Evolutionary conservation across 78 protist species (phyloP).

Genomic region (Paratrimastix pyriformis): DNA sequence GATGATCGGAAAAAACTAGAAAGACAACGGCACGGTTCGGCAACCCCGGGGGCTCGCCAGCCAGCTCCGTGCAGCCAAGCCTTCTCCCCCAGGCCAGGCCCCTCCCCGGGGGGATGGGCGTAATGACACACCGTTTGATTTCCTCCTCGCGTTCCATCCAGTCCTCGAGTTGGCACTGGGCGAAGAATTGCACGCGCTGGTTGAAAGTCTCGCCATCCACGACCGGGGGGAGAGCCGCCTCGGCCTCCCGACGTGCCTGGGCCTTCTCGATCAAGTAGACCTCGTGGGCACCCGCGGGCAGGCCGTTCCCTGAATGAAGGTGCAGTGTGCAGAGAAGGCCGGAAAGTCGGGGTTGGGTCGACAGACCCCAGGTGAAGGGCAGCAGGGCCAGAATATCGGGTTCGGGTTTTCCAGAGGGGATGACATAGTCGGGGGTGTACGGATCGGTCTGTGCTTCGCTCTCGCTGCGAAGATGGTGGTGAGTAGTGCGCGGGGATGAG

Average conservation of each 20-base stretch:
- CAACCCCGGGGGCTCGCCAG: no score
- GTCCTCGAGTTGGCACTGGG: conserved; percentile 51
- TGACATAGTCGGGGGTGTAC: conserved; percentile 59
- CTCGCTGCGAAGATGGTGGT: conserved; percentile 34
- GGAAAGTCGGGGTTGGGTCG: no score
- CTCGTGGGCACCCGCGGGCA: conserved; percentile 52
- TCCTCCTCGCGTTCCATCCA: conserved; percentile 59
- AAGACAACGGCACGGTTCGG: no score
- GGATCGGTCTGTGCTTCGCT: conserved; percentile 72
- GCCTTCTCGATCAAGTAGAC: conserved; percentile 55
- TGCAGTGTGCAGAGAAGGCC: no score
- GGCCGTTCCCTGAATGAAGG: conserved; percentile 26
- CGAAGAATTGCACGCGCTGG: conserved; percentile 30
- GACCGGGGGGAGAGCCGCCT: conserved; percentile 53
- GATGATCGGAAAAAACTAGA: no score
- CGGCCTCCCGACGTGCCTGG: conserved; percentile 40
- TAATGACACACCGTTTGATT: no score
- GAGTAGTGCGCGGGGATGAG: not conserved
- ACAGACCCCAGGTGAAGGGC: conserved; percentile 21
- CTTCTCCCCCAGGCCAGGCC: no score
- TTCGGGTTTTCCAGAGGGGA: conserved; percentile 19
- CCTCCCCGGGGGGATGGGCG: no score
- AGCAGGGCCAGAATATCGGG: conserved; percentile 65
- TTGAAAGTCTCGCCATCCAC: conserved; percentile 21
- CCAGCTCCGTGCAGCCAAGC: no score